Conservation (phyloP, 306 rosid species). For the Cucurbita moschata region DNA sequence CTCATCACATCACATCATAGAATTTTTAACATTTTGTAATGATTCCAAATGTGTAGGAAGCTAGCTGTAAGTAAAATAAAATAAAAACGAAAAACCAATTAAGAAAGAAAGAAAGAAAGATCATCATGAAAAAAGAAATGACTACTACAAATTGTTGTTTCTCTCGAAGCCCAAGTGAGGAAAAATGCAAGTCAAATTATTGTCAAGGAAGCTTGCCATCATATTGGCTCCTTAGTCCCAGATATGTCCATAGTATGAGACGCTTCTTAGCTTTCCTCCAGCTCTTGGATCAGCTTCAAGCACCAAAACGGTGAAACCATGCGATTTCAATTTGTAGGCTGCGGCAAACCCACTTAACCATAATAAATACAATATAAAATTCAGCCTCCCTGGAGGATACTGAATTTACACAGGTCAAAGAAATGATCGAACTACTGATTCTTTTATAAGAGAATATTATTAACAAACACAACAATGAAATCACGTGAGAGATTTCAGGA, state of each 20-base stretch:
- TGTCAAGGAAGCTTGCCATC: constrained; percentile 40
- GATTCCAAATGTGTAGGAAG: not conserved
- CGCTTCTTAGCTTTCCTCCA: constrained; percentile 82
- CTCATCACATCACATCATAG: not conserved
- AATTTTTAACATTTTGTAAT: not conserved
- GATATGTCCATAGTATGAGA: constrained; percentile 51
- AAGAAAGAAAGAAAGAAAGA: not conserved
- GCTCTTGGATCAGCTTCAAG: constrained; percentile 73
- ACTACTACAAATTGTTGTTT: constrained; percentile 76
- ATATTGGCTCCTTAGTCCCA: constrained; percentile 99
- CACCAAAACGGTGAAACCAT: constrained; percentile 58
- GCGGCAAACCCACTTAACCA: constrained; percentile 80
- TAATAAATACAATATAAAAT: not conserved
- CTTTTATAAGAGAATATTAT: not conserved
- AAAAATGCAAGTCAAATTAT: not conserved
- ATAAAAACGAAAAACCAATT: not conserved
- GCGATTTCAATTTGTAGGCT: constrained; percentile 78
- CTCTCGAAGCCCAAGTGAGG: constrained; percentile 51
- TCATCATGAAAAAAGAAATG: not conserved
- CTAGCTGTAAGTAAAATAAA: not conserved
- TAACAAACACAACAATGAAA: not conserved
- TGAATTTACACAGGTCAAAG: not conserved
- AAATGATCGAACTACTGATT: not conserved
- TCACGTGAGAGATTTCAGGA: not conserved
- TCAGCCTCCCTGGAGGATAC: not conserved